Evolutionary conservation across 2,329 filamentous ascomycete genomes (phyloP), one percentile per base, ranked within the genome.

Genomic region (Colletotrichum tofieldiae): DNA sequence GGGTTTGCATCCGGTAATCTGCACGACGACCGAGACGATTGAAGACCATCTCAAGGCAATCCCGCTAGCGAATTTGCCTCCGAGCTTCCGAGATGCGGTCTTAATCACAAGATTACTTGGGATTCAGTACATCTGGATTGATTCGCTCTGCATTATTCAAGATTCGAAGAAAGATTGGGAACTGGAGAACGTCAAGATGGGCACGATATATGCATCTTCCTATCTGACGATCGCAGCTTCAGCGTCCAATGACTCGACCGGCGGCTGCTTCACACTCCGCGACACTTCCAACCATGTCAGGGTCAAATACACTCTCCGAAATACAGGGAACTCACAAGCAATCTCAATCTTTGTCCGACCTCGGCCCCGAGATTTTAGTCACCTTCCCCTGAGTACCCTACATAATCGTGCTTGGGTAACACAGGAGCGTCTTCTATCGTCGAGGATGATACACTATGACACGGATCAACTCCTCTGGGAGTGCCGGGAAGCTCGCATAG

Each of bases 341-440:
- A 12, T 32, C 9, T 32, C 39, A 5, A 35, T 45, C 5, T 61
- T 62, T 29, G n/a, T 62, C 4, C 59, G 43, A 14, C 59, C 43
- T 18, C 29, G 43, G 8, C 62, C 32, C 5, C 47, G 63, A n/a
- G 26, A 52, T 14, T 41, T 16, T 16, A 20, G 65, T 65, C 29
- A 51, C 43, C 43, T 49, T 9, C 29, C 43, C 20, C 14, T 14
- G 32, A 37, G 59, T 29, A 37, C 41, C 26, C 67, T 77, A 14
- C 74, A 75, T 39, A 47, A 26, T 2, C 68, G 76, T 6, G 74
- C 67, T 3, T 77, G 76, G 76, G 75, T 77, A 3, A 70, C 76
- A 23, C 76, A 77, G 58, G 76, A 77, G 47, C 66, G 75, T 2
- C 61, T 77, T 5, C 71, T 77, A 3, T 75, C 76, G 1, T 67